Conservation (phyloP, 768 basidiomycete genomes). For the Calvatia gigantea region DNA sequence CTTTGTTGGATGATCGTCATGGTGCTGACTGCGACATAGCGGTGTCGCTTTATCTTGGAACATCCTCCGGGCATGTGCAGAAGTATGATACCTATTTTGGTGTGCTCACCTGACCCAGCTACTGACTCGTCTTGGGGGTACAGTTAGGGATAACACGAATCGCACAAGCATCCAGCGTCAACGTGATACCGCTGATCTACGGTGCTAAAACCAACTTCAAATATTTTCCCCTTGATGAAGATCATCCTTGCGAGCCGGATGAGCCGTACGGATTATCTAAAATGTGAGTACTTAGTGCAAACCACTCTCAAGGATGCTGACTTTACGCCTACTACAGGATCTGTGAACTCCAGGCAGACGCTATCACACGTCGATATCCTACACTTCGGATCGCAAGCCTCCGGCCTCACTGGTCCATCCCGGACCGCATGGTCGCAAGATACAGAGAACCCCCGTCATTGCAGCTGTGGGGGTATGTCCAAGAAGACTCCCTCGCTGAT, state of each 20-base stretch:
- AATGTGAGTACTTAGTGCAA: slow-evolving; percentile 45
- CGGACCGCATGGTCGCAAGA: slow-evolving; percentile 30
- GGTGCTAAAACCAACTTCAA: slow-evolving; percentile 41
- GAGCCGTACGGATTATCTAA: slow-evolving; percentile 73
- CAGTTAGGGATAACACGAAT: slow-evolving; percentile 57
- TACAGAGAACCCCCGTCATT: slow-evolving; percentile 27
- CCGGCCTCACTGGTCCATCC: slow-evolving; percentile 57
- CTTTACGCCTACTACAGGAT: slow-evolving; percentile 37
- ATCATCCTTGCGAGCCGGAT: slow-evolving; percentile 58
- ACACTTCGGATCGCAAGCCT: slow-evolving; percentile 64
- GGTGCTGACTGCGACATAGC: slow-evolving; percentile 26
- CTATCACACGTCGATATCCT: slow-evolving; percentile 59
- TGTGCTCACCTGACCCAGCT: neutral
- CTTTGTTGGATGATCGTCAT: neutral
- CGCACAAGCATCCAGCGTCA: slow-evolving; percentile 64
- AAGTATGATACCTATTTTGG: slow-evolving; percentile 40
- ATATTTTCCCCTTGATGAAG: slow-evolving; percentile 68
- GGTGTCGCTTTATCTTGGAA: slow-evolving; percentile 72
- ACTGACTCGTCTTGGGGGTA: neutral
- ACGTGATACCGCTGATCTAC: slow-evolving; percentile 52
- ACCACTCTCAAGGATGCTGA: too few species aligned
- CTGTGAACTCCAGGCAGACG: slow-evolving; percentile 67
- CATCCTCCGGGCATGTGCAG: slow-evolving; percentile 60
- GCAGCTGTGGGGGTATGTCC: slow-evolving; percentile 71
- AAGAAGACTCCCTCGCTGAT: slow-evolving; percentile 59